These are phyloP conservation scores for Candida qinlingensis DNA, from an alignment of 805 yeast species.

Conservation along the genomic window DNA sequence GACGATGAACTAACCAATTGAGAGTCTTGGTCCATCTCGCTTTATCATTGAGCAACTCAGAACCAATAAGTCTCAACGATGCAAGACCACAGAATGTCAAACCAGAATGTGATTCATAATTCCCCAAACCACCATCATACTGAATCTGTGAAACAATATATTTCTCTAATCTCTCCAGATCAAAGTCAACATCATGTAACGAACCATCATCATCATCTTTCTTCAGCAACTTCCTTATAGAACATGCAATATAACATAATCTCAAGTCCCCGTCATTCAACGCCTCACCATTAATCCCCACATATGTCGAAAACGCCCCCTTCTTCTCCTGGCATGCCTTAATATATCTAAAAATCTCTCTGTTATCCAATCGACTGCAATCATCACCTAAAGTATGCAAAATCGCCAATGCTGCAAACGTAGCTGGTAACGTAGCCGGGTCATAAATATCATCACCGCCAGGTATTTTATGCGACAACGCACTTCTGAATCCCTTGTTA, in stretches of 20 bases:
- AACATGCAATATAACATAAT: conserved; percentile 66
- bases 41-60: conserved; percentile 15
- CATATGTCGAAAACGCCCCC: conserved; percentile 52
- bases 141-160: conserved; percentile 35
- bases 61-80: conserved; percentile 40
- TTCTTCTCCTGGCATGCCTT: conserved; percentile 50
- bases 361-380: conserved; percentile 32
- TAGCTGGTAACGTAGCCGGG: conserved; percentile 64
- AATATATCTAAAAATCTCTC: conserved; percentile 49
- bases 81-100: conserved; percentile 80
- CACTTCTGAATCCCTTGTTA: conserved; percentile 52
- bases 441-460: conserved; percentile 35
- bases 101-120: conserved; percentile 79
- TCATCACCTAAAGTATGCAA: conserved; percentile 47
- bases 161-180: conserved; percentile 32
- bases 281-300: conserved; percentile 31
- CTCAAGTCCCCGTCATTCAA: conserved; percentile 68
- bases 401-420: conserved; percentile 66
- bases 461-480: conserved; percentile 37
- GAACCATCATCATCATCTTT: background rate
- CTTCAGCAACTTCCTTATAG: conserved; percentile 47
- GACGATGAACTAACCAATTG: conserved; percentile 63
- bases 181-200: conserved; percentile 25
- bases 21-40: conserved; percentile 36
- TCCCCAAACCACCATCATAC: conserved; percentile 71